Evolutionary conservation across 2,329 filamentous ascomycete species (phyloP), one percentile per base, ranked within the genome.

Genomic region (Coniosporium tulheliwenetii): DNA sequence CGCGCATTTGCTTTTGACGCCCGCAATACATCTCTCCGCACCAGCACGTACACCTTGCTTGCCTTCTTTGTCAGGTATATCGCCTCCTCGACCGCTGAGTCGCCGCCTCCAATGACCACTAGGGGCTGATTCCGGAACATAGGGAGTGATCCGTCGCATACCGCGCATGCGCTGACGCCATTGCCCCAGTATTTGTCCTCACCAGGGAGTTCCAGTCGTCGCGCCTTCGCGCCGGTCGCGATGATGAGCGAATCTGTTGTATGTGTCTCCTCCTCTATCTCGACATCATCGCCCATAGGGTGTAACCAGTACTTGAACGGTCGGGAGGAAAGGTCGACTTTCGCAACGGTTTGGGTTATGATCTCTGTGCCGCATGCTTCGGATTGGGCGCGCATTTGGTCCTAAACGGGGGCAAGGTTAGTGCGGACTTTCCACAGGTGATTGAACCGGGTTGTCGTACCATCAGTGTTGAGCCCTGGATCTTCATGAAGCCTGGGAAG

Each of bases 1-100:
- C 81, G 82, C 37, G 87, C 87, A 81, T 98, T 98, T 53, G 89
- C 84, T 66, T 80, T 85, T 64, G 78, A 85, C 36, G 91, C 91
- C 44, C 91, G 77, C 48, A 98, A 74, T 59, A 81, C 75, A 58
- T 93, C 87, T 54, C 76, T 80, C 49, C 91, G 78, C 43, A 98
- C 93, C 31, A 98, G 74, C 5, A 98, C 91, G 14, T 84, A 93
- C 46, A 98, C 89, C 61, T 91, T 85, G 64, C 79, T 85, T 48
- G 82, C 91, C 67, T 96, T 98, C 72, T 96, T 98, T 46, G 91
- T 94, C 52, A 98, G 68, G 69, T 95, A 98, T 52, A 94, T 81
- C 42, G 87, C 86, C 73, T 98, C 91, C 66, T 98, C 93, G 26
- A 93, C 91, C 13, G 91, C 91, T 12, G 85, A 93, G 66, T 98